Evolutionary conservation across 176 grass and related monocot genomes (phyloP), one percentile per base, ranked within the genome.

Genomic region (Microstegium vimineum): DNA sequence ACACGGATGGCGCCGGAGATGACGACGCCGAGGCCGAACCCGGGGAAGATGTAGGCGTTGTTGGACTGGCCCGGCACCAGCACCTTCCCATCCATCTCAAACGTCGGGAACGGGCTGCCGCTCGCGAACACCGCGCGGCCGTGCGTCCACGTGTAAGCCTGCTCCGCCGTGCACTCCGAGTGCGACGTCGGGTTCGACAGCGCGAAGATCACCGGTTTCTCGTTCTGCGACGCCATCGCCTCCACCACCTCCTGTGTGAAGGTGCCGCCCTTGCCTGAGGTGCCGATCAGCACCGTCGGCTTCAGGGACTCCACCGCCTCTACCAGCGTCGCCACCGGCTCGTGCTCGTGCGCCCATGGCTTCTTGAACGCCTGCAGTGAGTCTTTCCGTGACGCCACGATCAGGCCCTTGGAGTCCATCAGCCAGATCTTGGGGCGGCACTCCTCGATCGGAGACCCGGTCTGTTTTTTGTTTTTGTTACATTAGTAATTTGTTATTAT

Each of bases 151-250:
- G 76, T 90, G 86, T 98, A 98, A 5, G 96, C 93, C 57, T 98
- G 87, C 49, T 98, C 90, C 1, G 96, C 96, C 13, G 96, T 98
- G 86, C 96, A 98, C 79, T 98, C 96, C 3, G 96, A 93, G 87
- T 98, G 96, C 2, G 96, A 93, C 34, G 96, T 98, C 56, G 96
- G 96, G 84, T 98, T 98, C 73, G 96, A 98, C 64, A 98, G 84
- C n/a, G 90, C 45, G 89, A 98, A 88, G 79, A 98, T 89, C 26
- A 98, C 74, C 5, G 96, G 96, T 76, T 27, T 90, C 87, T 99
- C 86, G 83, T 99, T 99, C 73, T 85, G 77, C n/a, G 16, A 87
- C 66, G 45, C 90, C 96, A 95, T 98, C 67, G 96, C 86, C 75
- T 99, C 89, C 25, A 95, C 74, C 27, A 99, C 90, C 14, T 93